Conservation (phyloP, 129 eudicot species). For the Escallonia rubra region DNA sequence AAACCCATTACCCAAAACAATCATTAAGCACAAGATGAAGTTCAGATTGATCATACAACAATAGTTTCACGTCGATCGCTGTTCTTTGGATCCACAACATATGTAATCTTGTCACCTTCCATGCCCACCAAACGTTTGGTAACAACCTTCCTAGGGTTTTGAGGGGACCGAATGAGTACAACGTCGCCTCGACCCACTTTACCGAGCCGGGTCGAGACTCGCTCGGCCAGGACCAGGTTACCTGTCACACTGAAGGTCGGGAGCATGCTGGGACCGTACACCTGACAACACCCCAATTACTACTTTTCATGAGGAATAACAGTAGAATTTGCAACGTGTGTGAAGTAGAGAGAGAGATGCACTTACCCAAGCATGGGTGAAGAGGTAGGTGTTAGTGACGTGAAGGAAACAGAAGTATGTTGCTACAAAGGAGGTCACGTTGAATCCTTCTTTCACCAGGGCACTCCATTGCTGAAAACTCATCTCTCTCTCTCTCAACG, state of each 20-base stretch:
- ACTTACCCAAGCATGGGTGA: conserved; percentile 39
- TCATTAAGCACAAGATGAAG: background rate
- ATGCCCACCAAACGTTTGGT: conserved; percentile 51
- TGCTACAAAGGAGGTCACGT: conserved; percentile 21
- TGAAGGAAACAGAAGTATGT: conserved; percentile 51
- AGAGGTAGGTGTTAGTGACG: conserved; percentile 49
- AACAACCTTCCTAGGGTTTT: conserved; percentile 46
- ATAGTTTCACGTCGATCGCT: conserved; percentile 44
- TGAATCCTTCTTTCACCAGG: conserved; percentile 46
- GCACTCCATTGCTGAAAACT: conserved; percentile 30
- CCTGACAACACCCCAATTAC: conserved; percentile 31
- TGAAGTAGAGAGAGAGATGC: conserved; percentile 6
- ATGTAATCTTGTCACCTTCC: conserved; percentile 63
- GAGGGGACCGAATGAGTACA: conserved; percentile 52
- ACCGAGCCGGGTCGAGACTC: conserved; percentile 40
- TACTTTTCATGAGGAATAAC: background rate
- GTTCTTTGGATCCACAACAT: conserved; percentile 41
- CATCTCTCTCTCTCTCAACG: conserved; percentile 10
- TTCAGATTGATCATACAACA: conserved; percentile 36
- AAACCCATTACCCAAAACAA: too few species aligned
- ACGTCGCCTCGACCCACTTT: conserved; percentile 58
- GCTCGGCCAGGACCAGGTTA: conserved; percentile 47
- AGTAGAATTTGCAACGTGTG: background rate
- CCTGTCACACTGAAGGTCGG: conserved; percentile 60
- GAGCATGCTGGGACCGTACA: conserved; percentile 84